phyloP scores from a whole-genome alignment of 2,329 filamentous ascomycete species.

The Fusarium sp. region DNA sequence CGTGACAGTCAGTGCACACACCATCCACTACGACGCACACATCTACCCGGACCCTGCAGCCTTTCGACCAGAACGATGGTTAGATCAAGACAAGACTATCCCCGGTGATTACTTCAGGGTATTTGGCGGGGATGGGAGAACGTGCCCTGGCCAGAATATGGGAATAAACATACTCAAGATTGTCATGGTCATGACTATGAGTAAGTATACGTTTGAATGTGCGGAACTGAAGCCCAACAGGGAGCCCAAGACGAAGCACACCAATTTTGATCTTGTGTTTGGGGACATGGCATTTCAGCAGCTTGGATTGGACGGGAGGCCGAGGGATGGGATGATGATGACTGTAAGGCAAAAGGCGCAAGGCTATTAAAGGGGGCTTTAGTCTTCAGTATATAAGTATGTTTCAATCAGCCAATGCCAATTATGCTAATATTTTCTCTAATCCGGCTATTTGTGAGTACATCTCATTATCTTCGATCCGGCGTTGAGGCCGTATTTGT shows the following conservation, averaged over 20 bases:
- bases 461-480: conserved; percentile 5
- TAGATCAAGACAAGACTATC: conserved; percentile 1
- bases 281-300: conserved; percentile 40
- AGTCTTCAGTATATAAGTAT: not conserved
- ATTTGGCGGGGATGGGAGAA: conserved; percentile 52
- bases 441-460: conserved; percentile 1
- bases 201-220: conserved; percentile 43
- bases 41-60: not conserved
- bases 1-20: conserved; percentile 3
- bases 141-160: conserved; percentile 52
- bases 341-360: conserved; percentile 11
- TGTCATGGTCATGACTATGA: conserved; percentile 33
- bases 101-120: conserved; percentile 31
- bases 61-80: conserved; percentile 25
- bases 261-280: conserved; percentile 39
- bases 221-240: conserved; percentile 14
- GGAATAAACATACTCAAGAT: conserved; percentile 50
- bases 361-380: too few relatives aligned
- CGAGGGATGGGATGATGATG: conserved; percentile 40
- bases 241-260: conserved; percentile 31
- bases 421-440: not conserved
- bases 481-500: conserved; percentile 6
- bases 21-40: conserved; percentile 6
- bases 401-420: not conserved
- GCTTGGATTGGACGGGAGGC: conserved; percentile 34